phyloP scores from a whole-genome alignment of 78 protist species.

The Dictyostelium firmibasis region DNA sequence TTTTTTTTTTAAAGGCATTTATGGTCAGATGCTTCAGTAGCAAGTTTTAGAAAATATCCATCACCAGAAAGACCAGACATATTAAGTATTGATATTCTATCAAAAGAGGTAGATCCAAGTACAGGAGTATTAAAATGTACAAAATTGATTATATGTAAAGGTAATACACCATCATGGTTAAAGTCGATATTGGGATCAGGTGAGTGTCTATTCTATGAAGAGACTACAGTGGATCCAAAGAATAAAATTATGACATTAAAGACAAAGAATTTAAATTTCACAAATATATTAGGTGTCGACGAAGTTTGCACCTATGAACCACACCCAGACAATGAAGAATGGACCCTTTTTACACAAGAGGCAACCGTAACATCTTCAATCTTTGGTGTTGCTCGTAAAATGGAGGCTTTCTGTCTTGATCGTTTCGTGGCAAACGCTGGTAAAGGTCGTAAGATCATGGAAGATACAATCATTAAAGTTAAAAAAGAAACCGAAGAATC shows the following conservation, averaged over 20 bases:
- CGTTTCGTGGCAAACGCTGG: slow-evolving; percentile 28
- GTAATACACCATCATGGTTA: slow-evolving; percentile 66
- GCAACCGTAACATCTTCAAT: slow-evolving; percentile 41
- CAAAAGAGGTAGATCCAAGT: slow-evolving; percentile 67
- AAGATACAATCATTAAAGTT: slow-evolving; percentile 34
- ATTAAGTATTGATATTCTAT: slow-evolving; percentile 67
- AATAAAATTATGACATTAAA: slow-evolving; percentile 46
- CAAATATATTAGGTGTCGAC: slow-evolving; percentile 56
- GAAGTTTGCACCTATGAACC: slow-evolving; percentile 73
- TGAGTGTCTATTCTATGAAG: slow-evolving; percentile 70
- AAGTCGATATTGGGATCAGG: slow-evolving; percentile 10
- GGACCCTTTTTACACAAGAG: slow-evolving; percentile 67
- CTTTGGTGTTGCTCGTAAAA: slow-evolving; percentile 62
- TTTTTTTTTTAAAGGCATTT: slow-evolving; percentile 40
- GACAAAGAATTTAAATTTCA: slow-evolving; percentile 54
- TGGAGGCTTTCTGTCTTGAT: slow-evolving; percentile 51
- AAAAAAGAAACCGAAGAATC: slow-evolving; percentile 61
- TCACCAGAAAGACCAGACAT: slow-evolving; percentile 80
- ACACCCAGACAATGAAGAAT: slow-evolving; percentile 57
- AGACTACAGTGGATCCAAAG: slow-evolving; percentile 62
- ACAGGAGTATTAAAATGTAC: slow-evolving; percentile 67
- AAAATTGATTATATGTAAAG: slow-evolving; percentile 54
- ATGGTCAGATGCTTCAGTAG: slow-evolving; percentile 76
- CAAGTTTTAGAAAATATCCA: slow-evolving; percentile 81
- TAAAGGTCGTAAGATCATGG: slow-evolving; percentile 70